phyloP scores from a whole-genome alignment of 192 early-diverging fungal species.

The Gonapodya prolifera region DNA sequence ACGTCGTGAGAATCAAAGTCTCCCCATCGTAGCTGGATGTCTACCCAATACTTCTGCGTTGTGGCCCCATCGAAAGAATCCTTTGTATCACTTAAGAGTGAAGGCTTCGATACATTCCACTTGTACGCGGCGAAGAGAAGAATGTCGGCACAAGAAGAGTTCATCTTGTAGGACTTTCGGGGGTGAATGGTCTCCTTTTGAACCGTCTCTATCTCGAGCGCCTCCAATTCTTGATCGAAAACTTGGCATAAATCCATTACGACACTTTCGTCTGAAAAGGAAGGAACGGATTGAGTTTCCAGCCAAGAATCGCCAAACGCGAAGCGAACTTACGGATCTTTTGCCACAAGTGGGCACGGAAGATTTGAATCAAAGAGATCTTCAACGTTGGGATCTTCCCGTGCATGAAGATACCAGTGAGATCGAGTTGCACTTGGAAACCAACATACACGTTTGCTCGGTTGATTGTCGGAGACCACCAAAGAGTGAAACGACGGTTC shows the following conservation, averaged over 20 bases:
- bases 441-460: slow-evolving; percentile 97
- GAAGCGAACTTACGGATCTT: slow-evolving; percentile 88
- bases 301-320: slow-evolving; percentile 53
- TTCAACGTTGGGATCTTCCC: slow-evolving; percentile 99
- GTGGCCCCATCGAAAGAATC: slow-evolving; percentile 95
- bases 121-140: slow-evolving; percentile 93
- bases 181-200: slow-evolving; percentile 99
- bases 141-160: slow-evolving; percentile 85
- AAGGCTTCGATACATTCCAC: slow-evolving; percentile 94
- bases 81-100: slow-evolving; percentile 79
- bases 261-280: no score
- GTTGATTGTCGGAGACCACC: slow-evolving; percentile 99
- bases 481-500: slow-evolving; percentile 97
- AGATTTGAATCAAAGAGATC: slow-evolving; percentile 97
- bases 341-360: slow-evolving; percentile 98
- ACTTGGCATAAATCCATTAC: slow-evolving; percentile 63
- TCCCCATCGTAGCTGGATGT: slow-evolving; percentile 96
- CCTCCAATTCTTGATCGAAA: slow-evolving; percentile 93
- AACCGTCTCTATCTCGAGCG: slow-evolving; percentile 94
- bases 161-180: slow-evolving; percentile 99
- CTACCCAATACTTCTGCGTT: slow-evolving; percentile 96
- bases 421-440: slow-evolving; percentile 98
- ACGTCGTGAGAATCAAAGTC: slow-evolving; percentile 99
- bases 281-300: neutral
- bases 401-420: slow-evolving; percentile 99